Conservation (phyloP, 148 eudicot genomes). For the Diospyros kaki region DNA sequence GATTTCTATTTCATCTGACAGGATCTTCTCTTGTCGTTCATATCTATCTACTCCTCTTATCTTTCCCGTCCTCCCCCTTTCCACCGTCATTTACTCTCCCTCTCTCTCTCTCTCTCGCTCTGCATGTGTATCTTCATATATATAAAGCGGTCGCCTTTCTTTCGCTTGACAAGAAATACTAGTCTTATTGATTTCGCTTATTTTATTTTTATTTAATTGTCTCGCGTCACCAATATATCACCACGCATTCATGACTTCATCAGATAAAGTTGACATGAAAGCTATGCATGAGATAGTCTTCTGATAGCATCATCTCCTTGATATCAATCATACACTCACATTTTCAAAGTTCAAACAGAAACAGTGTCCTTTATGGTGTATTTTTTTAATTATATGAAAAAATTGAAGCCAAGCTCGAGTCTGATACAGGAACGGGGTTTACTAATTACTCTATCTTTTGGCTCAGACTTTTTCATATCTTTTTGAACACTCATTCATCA, state of each 20-base stretch:
- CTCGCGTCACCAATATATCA: no score
- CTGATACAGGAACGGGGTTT: no score
- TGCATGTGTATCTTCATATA: no score
- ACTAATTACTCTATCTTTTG: no score
- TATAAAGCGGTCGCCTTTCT: not conserved
- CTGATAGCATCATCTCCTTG: not conserved
- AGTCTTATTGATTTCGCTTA: not conserved
- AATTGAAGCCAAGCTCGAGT: no score
- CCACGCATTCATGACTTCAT: constrained; percentile 4
- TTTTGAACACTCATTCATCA: no score
- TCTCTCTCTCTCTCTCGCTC: not conserved
- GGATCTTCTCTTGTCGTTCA: constrained; percentile 22
- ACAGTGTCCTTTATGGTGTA: no score
- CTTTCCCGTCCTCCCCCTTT: constrained; percentile 4
- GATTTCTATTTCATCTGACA: constrained; percentile 16
- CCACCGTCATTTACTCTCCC: not conserved
- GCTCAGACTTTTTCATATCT: no score
- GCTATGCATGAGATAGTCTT: not conserved
- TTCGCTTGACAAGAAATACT: not conserved
- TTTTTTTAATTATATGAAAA: no score
- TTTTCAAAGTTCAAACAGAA: no score
- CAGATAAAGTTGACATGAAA: constrained; percentile 1
- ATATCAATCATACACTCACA: not conserved
- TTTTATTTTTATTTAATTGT: no score
- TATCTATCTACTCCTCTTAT: constrained; percentile 7